These are phyloP conservation scores for Fusarium hostae DNA, from an alignment of 2,329 filamentous ascomycete genomes.

Conservation along the genomic window DNA sequence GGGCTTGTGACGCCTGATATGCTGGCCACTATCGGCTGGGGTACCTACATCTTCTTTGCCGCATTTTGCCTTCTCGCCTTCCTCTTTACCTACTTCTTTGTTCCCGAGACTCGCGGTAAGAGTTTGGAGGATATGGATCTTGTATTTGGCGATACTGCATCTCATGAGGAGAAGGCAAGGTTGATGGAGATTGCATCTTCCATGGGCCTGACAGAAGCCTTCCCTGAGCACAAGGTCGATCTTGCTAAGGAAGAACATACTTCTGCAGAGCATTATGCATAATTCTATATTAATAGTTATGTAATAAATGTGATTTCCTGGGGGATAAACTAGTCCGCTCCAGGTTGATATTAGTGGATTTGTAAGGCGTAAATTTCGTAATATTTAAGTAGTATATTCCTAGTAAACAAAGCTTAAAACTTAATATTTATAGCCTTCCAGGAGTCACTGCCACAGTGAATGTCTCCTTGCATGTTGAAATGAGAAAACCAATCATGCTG, in stretches of 20 bases:
- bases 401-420: too few species aligned
- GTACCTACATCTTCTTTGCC: conserved; percentile 70
- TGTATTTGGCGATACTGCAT: conserved; percentile 49
- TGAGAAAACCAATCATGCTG: too few species aligned
- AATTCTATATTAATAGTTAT: too few species aligned
- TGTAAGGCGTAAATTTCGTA: too few species aligned
- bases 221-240: background rate
- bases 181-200: background rate
- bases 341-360: too few species aligned
- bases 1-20: conserved; percentile 57
- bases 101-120: conserved; percentile 67
- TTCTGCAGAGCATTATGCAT: background rate
- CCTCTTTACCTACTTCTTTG: conserved; percentile 63
- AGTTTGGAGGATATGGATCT: conserved; percentile 68
- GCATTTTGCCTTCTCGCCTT: conserved; percentile 62
- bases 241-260: background rate
- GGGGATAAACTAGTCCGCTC: too few species aligned
- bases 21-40: conserved; percentile 61
- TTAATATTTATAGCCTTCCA: too few species aligned
- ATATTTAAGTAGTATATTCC: too few species aligned
- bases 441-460: too few species aligned
- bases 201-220: background rate
- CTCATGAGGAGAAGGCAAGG: background rate
- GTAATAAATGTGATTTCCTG: too few species aligned
- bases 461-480: too few species aligned